A percentile compares a stretch with the other conserved stretches of the same genome.
These are phyloP conservation scores for Microthlaspi erraticum DNA, from an alignment of 345 rosid species.

Conservation along the genomic window DNA sequence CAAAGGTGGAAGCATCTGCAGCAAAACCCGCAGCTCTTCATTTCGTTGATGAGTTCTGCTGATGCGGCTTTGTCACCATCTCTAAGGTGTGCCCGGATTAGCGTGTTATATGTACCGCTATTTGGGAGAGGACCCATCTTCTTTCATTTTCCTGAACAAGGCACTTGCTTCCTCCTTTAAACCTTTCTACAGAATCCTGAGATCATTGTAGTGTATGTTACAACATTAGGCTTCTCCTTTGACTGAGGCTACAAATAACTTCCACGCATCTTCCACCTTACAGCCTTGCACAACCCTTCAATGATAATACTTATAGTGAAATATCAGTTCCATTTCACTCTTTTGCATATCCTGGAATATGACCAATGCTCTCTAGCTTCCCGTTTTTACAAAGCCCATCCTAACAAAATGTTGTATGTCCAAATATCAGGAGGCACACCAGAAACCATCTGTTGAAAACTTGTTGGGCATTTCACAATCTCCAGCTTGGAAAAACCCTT, in stretches of 20 bases:
- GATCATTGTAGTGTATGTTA: conserved; percentile 33
- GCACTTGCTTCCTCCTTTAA: conserved; percentile 7
- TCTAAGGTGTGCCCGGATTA: not conserved
- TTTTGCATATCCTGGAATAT: not conserved
- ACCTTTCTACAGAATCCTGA: conserved; percentile 29
- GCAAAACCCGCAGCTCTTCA: not conserved
- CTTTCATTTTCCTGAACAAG: conserved; percentile 36
- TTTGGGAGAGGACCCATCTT: not conserved
- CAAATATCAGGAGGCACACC: not conserved
- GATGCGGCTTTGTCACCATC: not conserved
- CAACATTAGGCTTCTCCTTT: conserved; percentile 33
- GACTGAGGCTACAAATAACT: not conserved
- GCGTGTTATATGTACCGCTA: not conserved
- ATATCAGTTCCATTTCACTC: conserved; percentile 1
- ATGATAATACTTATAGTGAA: not conserved
- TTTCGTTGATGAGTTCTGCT: conserved; percentile 2
- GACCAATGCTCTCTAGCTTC: not conserved
- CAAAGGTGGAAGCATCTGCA: not conserved
- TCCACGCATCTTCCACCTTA: not conserved
- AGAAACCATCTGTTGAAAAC: conserved; percentile 1
- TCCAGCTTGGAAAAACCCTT: not conserved
- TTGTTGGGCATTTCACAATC: not conserved
- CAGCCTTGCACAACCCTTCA: conserved; percentile 25
- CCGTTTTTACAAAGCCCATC: not conserved
- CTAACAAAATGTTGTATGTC: not conserved